These are phyloP conservation scores for Zasmidium citrigriseum DNA, from an alignment of 2,329 filamentous ascomycete genomes.

Conservation along the genomic window DNA sequence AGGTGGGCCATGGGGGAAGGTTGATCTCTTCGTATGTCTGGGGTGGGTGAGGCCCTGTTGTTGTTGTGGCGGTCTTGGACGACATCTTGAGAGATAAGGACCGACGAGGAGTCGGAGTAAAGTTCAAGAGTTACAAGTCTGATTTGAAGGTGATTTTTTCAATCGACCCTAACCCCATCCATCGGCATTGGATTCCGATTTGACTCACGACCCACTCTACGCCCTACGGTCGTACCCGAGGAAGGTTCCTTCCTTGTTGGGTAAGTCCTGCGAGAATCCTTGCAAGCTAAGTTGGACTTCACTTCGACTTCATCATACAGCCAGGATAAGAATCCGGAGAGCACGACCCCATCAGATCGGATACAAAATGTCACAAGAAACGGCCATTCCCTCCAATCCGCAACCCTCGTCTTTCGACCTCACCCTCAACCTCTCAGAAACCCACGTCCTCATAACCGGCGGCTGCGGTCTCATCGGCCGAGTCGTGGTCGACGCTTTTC, in stretches of 20 bases:
- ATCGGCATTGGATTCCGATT: neutral
- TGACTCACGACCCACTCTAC: neutral
- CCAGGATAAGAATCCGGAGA: too few relatives aligned
- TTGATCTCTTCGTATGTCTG: neutral
- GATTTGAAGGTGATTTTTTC: neutral
- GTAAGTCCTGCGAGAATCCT: too few relatives aligned
- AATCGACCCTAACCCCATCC: too few relatives aligned
- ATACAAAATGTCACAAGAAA: neutral
- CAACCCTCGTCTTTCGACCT: constrained; percentile 25
- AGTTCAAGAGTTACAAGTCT: neutral
- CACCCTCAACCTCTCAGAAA: constrained; percentile 38
- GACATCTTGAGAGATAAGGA: neutral
- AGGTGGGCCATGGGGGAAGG: neutral
- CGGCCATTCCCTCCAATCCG: neutral
- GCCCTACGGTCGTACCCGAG: too few relatives aligned
- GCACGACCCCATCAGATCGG: too few relatives aligned
- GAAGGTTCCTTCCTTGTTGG: too few relatives aligned
- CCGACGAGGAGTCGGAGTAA: neutral
- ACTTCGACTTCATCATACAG: too few relatives aligned
- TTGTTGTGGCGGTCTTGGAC: neutral
- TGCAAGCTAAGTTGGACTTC: too few relatives aligned
- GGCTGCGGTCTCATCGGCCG: constrained; percentile 44
- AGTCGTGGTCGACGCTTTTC: constrained; percentile 42
- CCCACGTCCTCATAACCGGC: constrained; percentile 45
- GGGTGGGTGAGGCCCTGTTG: neutral